A percentile compares a stretch with the other conserved stretches of the same genome.
These are phyloP conservation scores for Cladophialophora chaetospira DNA, from an alignment of 2,329 filamentous ascomycete genomes.

Conservation along the genomic window DNA sequence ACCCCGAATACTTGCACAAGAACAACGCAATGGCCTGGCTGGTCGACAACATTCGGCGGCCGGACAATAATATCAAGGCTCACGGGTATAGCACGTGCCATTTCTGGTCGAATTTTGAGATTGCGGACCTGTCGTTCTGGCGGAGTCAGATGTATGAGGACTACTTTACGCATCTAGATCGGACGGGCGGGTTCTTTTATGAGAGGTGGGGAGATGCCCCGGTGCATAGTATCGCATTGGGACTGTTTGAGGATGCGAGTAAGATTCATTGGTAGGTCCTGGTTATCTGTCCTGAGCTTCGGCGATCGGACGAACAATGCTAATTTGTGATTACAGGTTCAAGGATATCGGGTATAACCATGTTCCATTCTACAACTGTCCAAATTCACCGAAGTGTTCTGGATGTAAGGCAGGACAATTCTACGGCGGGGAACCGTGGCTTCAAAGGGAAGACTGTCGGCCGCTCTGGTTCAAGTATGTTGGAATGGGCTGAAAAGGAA, in stretches of 20 bases:
- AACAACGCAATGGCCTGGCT: slow-evolving; percentile 90
- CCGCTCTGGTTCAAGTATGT: slow-evolving; percentile 97
- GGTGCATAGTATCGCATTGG: slow-evolving; percentile 90
- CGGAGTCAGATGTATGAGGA: slow-evolving; percentile 86
- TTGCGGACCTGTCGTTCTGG: slow-evolving; percentile 92
- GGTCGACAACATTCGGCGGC: slow-evolving; percentile 73
- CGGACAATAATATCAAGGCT: slow-evolving; percentile 76
- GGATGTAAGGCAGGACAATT: slow-evolving; percentile 85
- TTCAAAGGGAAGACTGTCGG: slow-evolving; percentile 89
- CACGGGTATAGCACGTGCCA: slow-evolving; percentile 97
- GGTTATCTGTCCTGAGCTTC: background rate
- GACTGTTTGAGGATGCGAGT: slow-evolving; percentile 84
- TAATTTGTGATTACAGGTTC: slow-evolving; percentile 66
- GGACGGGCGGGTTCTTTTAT: slow-evolving; percentile 96
- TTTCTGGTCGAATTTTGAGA: slow-evolving; percentile 99
- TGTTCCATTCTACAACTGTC: slow-evolving; percentile 98
- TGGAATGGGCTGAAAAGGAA: slow-evolving; percentile 66
- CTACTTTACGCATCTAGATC: slow-evolving; percentile 93
- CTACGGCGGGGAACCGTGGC: slow-evolving; percentile 82
- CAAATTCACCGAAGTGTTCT: slow-evolving; percentile 90
- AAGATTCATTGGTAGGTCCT: slow-evolving; percentile 86
- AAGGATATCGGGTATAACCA: slow-evolving; percentile 98
- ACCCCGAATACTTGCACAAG: slow-evolving; percentile 76
- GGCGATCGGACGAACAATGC: background rate
- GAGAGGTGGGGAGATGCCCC: slow-evolving; percentile 98